A percentile compares a stretch with the other conserved stretches of the same genome.
These are phyloP conservation scores for Metschnikowia borealis DNA, from an alignment of 805 yeast genomes.

Conservation along the genomic window DNA sequence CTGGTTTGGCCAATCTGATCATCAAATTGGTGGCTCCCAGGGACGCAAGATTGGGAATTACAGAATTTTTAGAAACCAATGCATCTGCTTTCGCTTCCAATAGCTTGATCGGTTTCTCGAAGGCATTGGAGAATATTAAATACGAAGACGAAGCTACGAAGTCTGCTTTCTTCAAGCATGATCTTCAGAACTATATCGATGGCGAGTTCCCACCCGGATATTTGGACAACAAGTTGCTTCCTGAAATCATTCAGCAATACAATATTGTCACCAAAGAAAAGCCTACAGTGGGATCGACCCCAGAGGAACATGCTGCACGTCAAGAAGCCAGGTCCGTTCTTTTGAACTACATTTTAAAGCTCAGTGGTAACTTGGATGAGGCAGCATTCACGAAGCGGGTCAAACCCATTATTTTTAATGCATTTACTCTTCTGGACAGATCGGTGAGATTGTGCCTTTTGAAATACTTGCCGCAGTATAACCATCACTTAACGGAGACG, in stretches of 20 bases:
- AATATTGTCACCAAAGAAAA: conserved; percentile 25
- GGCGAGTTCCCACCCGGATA: conserved; percentile 46
- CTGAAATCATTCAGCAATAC: conserved; percentile 53
- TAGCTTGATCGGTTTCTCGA: conserved; percentile 48
- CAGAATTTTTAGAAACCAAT: conserved; percentile 26
- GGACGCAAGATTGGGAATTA: conserved; percentile 29
- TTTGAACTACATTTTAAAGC: conserved; percentile 40
- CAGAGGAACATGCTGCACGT: conserved; percentile 28
- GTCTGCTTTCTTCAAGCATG: conserved; percentile 36
- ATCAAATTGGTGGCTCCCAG: conserved; percentile 35
- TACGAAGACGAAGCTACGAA: conserved; percentile 54
- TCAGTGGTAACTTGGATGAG: conserved; percentile 25
- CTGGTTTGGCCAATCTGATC: conserved; percentile 30
- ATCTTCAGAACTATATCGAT: conserved; percentile 23
- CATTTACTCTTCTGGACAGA: conserved; percentile 69
- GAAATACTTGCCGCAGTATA: conserved; percentile 54
- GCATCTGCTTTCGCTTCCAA: conserved; percentile 31
- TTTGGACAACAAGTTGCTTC: conserved; percentile 60
- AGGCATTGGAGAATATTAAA: conserved; percentile 52
- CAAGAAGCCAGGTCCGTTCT: conserved; percentile 37
- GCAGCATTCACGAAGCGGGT: conserved; percentile 39
- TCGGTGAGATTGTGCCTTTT: conserved; percentile 71
- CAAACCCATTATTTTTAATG: conserved; percentile 60
- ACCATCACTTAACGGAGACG: conserved; percentile 46
- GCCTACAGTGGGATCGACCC: conserved; percentile 24